Percentiles rank a stretch among this genome's conserved stretches.
Conservation (phyloP, 2,329 filamentous ascomycete genomes). For the Diplodia mutila region DNA sequence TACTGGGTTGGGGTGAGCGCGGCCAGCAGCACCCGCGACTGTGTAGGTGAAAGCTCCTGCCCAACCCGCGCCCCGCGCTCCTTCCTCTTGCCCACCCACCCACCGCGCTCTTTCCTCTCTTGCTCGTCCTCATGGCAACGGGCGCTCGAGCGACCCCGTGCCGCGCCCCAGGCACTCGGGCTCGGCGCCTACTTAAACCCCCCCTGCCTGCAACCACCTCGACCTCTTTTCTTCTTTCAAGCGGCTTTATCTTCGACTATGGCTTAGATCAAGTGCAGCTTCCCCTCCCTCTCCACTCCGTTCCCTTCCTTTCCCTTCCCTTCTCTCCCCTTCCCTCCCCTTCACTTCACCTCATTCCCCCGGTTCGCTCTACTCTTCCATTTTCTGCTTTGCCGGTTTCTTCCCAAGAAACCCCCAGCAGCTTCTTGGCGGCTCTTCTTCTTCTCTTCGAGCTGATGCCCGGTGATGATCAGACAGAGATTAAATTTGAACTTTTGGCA, state of each 20-base stretch:
- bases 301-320: background rate
- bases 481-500: conserved; percentile 8
- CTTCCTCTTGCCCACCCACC: background rate
- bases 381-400: background rate
- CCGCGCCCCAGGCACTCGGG: too few relatives aligned
- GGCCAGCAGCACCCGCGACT: background rate
- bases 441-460: background rate
- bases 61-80: background rate
- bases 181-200: background rate
- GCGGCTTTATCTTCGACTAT: background rate
- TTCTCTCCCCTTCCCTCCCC: background rate
- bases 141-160: background rate
- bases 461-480: conserved; percentile 8
- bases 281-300: background rate
- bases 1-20: background rate
- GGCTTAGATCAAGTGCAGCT: background rate
- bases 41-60: too few relatives aligned
- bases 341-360: background rate
- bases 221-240: background rate
- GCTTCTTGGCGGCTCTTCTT: background rate
- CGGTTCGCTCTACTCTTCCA: too few relatives aligned
- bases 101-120: background rate
- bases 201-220: background rate
- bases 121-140: background rate
- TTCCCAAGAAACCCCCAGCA: background rate